Evolutionary conservation across 768 basidiomycete genomes (phyloP), one percentile per base, ranked within the genome.

Genomic region (Russula sp.): DNA sequence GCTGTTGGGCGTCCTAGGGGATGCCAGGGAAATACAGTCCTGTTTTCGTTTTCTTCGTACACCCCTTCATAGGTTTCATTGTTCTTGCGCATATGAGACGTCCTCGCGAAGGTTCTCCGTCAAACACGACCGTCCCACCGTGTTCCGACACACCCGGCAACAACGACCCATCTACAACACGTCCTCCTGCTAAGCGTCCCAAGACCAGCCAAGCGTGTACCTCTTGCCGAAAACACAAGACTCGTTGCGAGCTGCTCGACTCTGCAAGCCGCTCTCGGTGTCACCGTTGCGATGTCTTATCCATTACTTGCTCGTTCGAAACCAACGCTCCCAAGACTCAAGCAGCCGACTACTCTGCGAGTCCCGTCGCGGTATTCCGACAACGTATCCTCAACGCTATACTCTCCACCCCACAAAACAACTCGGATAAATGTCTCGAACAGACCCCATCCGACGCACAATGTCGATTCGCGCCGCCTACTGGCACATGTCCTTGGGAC

Each of bases 211-310:
- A 63, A 56, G 80, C 80, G 1, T 81, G 80, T 66, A 62, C 77
- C 3, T 76, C 78, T 28, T 81, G 80, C 63, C 73, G 80, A n/a
- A 75, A 76, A 62, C 78, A 80, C 67, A 82, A 82, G 60, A 80
- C 79, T 48, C 78, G 80, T 11, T 81, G 81, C 69, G 81, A 82
- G 71, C 73, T 80, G 60, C 75, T 82, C n/a, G 81, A 80, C 24
- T 71, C 74, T 48, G 66, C 73, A 34, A 73, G 70, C 34, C 46
- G 58, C 28, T 69, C 77, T 32, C 77, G 79, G 38, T 82, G 81
- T 48, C 81, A 82, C 62, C 78, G 81, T 14, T 82, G 81, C 67
- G 79, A 80, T 68, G 80, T 82, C n/a, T 74, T 82, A 56, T 73
- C 71, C 59, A 72, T 80, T 26, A 59, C 76, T 30, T 82, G 81